Conservation (phyloP, 495 filamentous ascomycete species). For the Tuber microsphaerosporum region DNA sequence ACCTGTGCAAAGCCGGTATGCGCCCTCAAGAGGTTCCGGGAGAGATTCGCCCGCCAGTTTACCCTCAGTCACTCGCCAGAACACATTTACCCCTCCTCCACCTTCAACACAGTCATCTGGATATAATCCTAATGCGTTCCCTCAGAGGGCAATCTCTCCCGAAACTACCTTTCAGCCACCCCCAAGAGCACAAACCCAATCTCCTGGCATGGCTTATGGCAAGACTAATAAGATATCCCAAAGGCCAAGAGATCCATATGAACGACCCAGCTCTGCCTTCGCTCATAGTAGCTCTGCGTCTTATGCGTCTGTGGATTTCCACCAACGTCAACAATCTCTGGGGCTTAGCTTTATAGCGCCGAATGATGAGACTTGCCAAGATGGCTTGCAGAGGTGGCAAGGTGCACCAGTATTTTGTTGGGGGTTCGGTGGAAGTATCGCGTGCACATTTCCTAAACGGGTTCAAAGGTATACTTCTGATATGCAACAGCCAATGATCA, state of each 20-base stretch:
- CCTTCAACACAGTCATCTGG: constrained; percentile 52
- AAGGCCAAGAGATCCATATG: constrained; percentile 39
- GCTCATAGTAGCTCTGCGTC: constrained; percentile 35
- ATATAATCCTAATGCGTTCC: constrained; percentile 46
- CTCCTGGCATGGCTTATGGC: constrained; percentile 52
- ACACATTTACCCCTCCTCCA: constrained; percentile 44
- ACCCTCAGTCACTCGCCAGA: constrained; percentile 24
- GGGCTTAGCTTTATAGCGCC: constrained; percentile 51
- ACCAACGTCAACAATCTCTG: constrained; percentile 43
- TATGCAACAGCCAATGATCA: constrained; percentile 63
- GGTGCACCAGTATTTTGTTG: constrained; percentile 79
- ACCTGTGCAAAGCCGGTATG: constrained; percentile 25
- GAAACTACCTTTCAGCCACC: constrained; percentile 48
- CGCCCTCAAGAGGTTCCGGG: constrained; percentile 28
- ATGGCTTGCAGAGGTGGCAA: constrained; percentile 81
- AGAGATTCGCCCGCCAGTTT: constrained; percentile 23
- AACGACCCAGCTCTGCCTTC: constrained; percentile 43
- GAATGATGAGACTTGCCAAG: constrained; percentile 68
- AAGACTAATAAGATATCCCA: constrained; percentile 34
- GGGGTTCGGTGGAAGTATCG: constrained; percentile 75
- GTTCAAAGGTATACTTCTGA: constrained; percentile 77
- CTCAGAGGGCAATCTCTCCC: constrained; percentile 45
- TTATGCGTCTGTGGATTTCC: constrained; percentile 39
- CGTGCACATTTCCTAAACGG: constrained; percentile 81
- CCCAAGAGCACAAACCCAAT: constrained; percentile 76